Evolutionary conservation across 1,284 basidiomycete genomes (phyloP), one percentile per base, ranked within the genome.

Genomic region (Wallemia hederae): DNA sequence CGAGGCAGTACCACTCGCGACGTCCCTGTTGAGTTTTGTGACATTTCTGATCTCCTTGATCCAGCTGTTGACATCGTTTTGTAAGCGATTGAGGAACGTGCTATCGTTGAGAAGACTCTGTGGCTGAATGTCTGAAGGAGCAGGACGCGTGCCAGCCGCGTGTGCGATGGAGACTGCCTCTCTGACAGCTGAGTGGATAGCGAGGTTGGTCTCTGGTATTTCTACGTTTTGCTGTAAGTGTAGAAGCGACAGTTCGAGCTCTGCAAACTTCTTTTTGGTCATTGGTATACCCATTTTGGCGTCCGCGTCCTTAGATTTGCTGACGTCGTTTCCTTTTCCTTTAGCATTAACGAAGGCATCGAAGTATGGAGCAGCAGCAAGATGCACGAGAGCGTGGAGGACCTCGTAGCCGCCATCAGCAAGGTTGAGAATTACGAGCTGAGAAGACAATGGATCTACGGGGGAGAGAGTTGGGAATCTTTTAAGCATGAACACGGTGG

Each of bases 181-280:
- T 63, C 88, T 81, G 62, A 99, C 86, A 63, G 80, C 77, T 22
- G 90, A 89, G 68, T 98, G 91, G 56, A 97, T 85, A 63, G 84
- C 76, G 24, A 99, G 80, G 64, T 89, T 82, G 17, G 90, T 94
- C 70, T 97, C 89, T 0, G 94, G 94, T 58, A 99, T 97, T 73
- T 97, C 92, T 64, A 97, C 91, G 68, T 97, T 97, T 72, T 98
- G 92, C 69, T 98, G 94, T 1, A 98, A 77, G 69, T 98, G 94
- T 3, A 97, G 75, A 7, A 98, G 75, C 2, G 87, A 92, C n/a
- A 97, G 75, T 70, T 98, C 92, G 62, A 98, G 80, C 69, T 99
- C 92, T 19, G 92, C 91, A 69, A 98, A 97, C 72, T 96, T 97
- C 76, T 92, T 92, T 78, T 94, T 97, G 29, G 92, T 91, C 76